A percentile compares a stretch with the other conserved stretches of the same genome.
phyloP scores from a whole-genome alignment of 2,329 filamentous ascomycete genomes.

The Emmonsiellopsis sp. region DNA sequence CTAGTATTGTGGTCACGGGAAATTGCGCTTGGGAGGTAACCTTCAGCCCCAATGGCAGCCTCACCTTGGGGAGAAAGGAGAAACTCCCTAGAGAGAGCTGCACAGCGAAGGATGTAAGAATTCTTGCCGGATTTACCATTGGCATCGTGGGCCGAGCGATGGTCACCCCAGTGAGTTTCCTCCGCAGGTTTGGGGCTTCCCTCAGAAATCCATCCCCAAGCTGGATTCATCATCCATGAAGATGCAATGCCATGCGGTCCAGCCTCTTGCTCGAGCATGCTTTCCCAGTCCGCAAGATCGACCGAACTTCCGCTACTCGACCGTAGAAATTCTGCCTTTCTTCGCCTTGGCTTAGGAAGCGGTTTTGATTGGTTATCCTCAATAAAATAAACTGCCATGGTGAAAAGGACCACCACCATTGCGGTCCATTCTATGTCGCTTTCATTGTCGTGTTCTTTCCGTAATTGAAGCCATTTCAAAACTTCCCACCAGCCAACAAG shows the following conservation, averaged over 20 bases:
- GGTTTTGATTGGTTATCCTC: constrained; percentile 23
- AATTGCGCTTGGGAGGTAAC: constrained; percentile 56
- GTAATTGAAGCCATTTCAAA: constrained; percentile 53
- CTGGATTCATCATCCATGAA: constrained; percentile 46
- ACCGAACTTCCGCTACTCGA: constrained; percentile 41
- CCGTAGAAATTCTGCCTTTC: constrained; percentile 35
- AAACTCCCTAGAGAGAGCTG: constrained; percentile 56
- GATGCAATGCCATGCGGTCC: constrained; percentile 30
- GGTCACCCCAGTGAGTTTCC: constrained; percentile 5
- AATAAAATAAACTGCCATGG: constrained; percentile 53
- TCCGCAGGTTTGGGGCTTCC: constrained; percentile 34
- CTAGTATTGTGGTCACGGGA: constrained; percentile 47
- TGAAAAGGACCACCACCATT: constrained; percentile 53
- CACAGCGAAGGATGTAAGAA: constrained; percentile 37
- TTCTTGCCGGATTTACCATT: constrained; percentile 26
- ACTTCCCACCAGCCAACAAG: constrained; percentile 65
- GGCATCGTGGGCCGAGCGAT: constrained; percentile 1
- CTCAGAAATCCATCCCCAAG: constrained; percentile 65
- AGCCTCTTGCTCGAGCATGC: constrained; percentile 39
- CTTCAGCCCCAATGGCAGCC: constrained; percentile 43
- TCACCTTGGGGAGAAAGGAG: constrained; percentile 50
- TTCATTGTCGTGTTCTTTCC: constrained; percentile 36
- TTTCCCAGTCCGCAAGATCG: constrained; percentile 38
- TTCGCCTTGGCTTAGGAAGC: constrained; percentile 27
- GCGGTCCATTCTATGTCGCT: constrained; percentile 60